Base-by-base conservation (phyloP, 2,329 filamentous ascomycete genomes). In the Tolypocladium album region DNA sequence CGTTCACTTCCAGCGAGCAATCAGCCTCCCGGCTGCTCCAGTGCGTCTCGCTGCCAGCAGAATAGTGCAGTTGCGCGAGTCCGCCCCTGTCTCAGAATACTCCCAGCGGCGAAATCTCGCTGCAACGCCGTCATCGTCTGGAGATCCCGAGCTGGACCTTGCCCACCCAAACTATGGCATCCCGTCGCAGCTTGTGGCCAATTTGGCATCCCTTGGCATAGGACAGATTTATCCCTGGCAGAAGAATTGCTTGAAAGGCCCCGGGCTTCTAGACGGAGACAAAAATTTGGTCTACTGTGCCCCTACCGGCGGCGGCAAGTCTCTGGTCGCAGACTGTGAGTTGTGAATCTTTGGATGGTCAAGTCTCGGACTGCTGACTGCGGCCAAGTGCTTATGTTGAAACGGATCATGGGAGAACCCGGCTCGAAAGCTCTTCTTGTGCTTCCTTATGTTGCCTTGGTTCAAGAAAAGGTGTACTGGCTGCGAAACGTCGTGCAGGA, bases 401-500 rank as follows among this genome's bases (percentile, higher is more conserved):
- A 88, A 68, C 81, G 82, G 61, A 77, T 92, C 27, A 76, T 90
- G n/a, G 79, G 83, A 52, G 79, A 85, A 55, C 81, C 82, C 1
- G 77, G 77, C 24, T 79, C 84, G 60, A 92, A 91, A 64, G 88
- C 87, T 3, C 79, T 92, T 15, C 74, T 92, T 22, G 85, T 92
- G 24, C 77, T 92, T 22, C 89, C 89, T 0, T 92, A 90, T 71
- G 88, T 92, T 64, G 88, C 89, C 22, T 79, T 92, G 3, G 89
- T 92, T 0, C 88, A 92, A 68, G 89, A 92, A 70, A 92, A 92
- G 70, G 80, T 90, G 39, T 83, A 84, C 59, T 92, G 88, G 87
- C 75, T 92, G 50, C 82, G 88, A 38, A 83, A 79, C 56, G 76
- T 89, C 22, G 85, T 89, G 4, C 78, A 86, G 62, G 83, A 58